A percentile compares a stretch with the other conserved stretches of the same genome.
phyloP scores from a whole-genome alignment of 208 protist species.

The Leishmania turanica region DNA sequence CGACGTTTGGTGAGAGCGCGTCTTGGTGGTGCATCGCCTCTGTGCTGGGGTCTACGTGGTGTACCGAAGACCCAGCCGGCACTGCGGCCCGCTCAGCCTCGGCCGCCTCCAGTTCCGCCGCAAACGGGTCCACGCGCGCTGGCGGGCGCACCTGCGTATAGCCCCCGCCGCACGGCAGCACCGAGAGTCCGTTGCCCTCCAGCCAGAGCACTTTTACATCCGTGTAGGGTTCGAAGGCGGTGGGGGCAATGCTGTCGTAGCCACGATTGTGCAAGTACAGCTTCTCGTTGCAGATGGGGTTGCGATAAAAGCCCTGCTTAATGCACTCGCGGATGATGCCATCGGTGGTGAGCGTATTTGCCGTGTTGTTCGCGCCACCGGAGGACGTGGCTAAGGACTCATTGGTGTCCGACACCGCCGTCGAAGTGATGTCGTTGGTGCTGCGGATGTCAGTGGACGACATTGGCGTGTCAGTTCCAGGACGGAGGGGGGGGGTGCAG shows the following conservation, averaged over 20 bases:
- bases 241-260: constrained; percentile 81
- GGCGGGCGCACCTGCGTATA: constrained; percentile 51
- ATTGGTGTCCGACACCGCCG: constrained; percentile 23
- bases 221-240: constrained; percentile 82
- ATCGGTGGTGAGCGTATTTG: constrained; percentile 69
- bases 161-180: constrained; percentile 58
- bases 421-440: constrained; percentile 62
- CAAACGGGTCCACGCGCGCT: constrained; percentile 34
- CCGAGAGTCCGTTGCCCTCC: constrained; percentile 87
- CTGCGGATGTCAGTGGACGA: constrained; percentile 43
- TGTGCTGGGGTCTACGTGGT: constrained; percentile 24
- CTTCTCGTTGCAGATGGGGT: constrained; percentile 94
- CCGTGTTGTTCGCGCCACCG: constrained; percentile 3
- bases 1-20: not conserved
- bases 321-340: constrained; percentile 88
- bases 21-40: not conserved
- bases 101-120: constrained; percentile 3
- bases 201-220: constrained; percentile 94
- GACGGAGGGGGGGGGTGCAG: not conserved
- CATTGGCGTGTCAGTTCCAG: not conserved
- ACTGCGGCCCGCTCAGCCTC: constrained; percentile 13
- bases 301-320: constrained; percentile 86
- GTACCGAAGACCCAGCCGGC: not conserved
- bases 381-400: constrained; percentile 19
- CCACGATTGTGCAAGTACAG: constrained; percentile 95